Base-by-base conservation (phyloP, 2,329 filamentous ascomycete genomes). In the Pleomassaria siparia region DNA sequence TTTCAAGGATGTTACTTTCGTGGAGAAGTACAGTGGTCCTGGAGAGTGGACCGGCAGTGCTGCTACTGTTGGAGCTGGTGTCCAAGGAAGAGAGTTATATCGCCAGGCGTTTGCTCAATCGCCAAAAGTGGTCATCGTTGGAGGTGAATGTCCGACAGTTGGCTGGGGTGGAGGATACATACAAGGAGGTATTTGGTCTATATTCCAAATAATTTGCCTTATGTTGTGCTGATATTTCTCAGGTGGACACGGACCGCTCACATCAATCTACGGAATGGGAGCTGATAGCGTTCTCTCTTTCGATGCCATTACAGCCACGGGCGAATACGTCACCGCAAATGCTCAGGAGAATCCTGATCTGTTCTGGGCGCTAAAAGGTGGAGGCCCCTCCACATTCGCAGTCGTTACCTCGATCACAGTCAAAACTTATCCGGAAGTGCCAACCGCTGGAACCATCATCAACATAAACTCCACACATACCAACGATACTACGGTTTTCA, bases 131-230 rank as follows among this genome's bases (percentile, higher is more conserved):
- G 62, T 67, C 20, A 61, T 71, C 22, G 66, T 71, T 24, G 68
- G 68, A 39, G 68, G 68, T 50, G 66, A 70, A 32, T 71, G 67
- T 41, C 66, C 67, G 6, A 69, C 68, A 43, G 70, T 74, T 18
- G 69, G 68, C 20, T 68, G 70, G 50, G 70, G 58, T 9, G 74
- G 73, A n/a, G 73, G 73, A 1, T 76, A 73, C 47, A 65, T 71
- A 20, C 70, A 72, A 46, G 71, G 72, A 30, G 75, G 32, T 35
- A 7, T 9, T n/a, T 35, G 7, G n/a, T n/a, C n/a, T n/a, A n/a
- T 30, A n/a, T 30, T 30, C 28, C 13, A 8, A 12, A 13, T 9
- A 13, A 13, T 4, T 12, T 30, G 4, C 11, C 13, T 30, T n/a
- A 5, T 30, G 28, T 12, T 13, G 28, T 35, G 32, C 15, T 35